Evolutionary conservation across 352 stramenopile species (phyloP), one percentile per base, ranked within the genome.

Genomic region (Globisporangium carolinianum): DNA sequence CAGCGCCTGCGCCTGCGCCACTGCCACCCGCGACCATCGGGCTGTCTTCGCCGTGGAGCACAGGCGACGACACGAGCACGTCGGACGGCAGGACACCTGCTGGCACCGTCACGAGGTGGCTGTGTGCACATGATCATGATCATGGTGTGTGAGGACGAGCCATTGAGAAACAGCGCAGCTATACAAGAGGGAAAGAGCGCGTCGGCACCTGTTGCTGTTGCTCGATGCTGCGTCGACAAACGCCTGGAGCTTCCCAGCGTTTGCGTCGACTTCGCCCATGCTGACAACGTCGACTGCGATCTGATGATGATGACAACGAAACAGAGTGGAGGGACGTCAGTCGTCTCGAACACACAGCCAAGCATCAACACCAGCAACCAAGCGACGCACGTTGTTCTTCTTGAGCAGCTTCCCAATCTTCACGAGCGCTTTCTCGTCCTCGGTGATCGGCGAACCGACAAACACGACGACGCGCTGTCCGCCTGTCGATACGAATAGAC

Each of bases 391-490:
- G 72, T 99, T 99, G 79, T 99, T 99, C 82, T 99, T 99, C 79
- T 99, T 99, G 47, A 99, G 82, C 49, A 98, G 79, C 62, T 98
- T 98, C 67, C 94, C 97, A 53, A 98, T 96, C 75, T 98, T 98
- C n/a, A 81, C 84, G 51, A 97, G 71, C 54, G 76, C 72, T 63
- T 95, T 93, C 57, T 96, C 86, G 63, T 97, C 89, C 51, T 96
- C 91, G 11, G 79, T 77, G 55, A 98, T 89, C 32, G 94, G 94
- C 15, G 87, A 97, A 45, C 95, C 97, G 36, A 99, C 94, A 68
- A 99, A 99, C 47, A 99, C 75, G 10, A 99, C 90, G 51, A 99
- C 79, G 45, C 86, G 80, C 67, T 95, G 82, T 1, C 77, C 77
- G 53, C 83, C 81, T 88, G 51, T 6, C 55, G 2, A 51, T 46